Percentiles rank a stretch among this genome's conserved stretches.
phyloP scores from a whole-genome alignment of 2,329 filamentous ascomycete genomes.

The Venturia carpophila region DNA sequence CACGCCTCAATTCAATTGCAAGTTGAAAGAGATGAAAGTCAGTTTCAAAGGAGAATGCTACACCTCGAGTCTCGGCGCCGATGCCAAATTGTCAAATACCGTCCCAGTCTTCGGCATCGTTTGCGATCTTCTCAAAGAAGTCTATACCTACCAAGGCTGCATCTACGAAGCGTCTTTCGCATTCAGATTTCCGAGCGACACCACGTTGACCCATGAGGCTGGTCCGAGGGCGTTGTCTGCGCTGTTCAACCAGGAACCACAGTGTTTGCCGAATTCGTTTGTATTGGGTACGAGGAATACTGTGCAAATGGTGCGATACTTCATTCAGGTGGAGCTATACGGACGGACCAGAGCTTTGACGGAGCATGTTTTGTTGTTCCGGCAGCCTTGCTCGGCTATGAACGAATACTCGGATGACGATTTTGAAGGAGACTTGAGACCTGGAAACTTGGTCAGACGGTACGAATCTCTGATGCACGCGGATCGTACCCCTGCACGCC shows the following conservation, averaged over 20 bases:
- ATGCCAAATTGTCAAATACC: constrained; percentile 8
- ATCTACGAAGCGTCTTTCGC: constrained; percentile 16
- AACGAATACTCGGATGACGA: neutral
- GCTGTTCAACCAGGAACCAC: constrained; percentile 13
- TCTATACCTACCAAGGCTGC: constrained; percentile 2
- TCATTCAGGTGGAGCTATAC: constrained; percentile 16
- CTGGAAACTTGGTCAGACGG: neutral
- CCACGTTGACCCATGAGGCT: constrained; percentile 5
- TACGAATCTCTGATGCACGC: neutral
- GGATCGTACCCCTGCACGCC: neutral
- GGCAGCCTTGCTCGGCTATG: neutral
- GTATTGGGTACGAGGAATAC: constrained; percentile 14
- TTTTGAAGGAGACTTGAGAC: neutral
- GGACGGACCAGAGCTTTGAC: constrained; percentile 8
- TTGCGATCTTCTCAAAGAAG: constrained; percentile 3
- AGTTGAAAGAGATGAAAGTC: constrained; percentile 6
- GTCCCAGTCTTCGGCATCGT: constrained; percentile 6
- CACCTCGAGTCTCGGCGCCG: constrained; percentile 13
- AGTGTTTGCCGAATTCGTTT: constrained; percentile 8
- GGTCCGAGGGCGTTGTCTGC: constrained; percentile 2
- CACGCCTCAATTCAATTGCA: constrained; percentile 12
- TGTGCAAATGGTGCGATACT: constrained; percentile 13
- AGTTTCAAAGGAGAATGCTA: constrained; percentile 13
- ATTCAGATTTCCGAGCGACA: constrained; percentile 7
- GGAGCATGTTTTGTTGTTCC: constrained; percentile 12